Percentiles rank a stretch among this genome's conserved stretches.
phyloP scores from a whole-genome alignment of 129 eudicot species.

The Calendula officinalis region DNA sequence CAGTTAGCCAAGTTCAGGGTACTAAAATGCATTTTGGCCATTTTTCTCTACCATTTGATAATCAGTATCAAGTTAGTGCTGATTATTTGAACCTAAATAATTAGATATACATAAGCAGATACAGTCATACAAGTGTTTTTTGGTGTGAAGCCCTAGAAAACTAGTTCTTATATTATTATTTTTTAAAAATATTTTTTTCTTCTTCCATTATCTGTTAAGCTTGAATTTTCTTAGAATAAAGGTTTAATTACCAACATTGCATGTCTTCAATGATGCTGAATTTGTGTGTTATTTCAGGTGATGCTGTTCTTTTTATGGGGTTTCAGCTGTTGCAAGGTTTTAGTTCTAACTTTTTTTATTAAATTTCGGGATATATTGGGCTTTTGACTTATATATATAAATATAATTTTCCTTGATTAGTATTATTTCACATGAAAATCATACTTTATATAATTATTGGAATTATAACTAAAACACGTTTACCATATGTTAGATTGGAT shows the following conservation, averaged over 20 bases:
- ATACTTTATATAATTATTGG: constrained; percentile 9
- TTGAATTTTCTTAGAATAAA: constrained; percentile 1
- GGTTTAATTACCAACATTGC: constrained; percentile 1
- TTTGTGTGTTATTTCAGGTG: constrained; percentile 54
- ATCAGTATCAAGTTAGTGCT: not conserved
- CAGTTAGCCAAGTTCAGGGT: too few species aligned
- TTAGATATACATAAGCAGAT: not conserved
- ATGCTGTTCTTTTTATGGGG: constrained; percentile 87
- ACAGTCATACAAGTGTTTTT: constrained; percentile 4
- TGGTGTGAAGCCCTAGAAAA: constrained; percentile 6
- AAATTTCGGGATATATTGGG: constrained; percentile 12
- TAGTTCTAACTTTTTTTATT: constrained; percentile 28
- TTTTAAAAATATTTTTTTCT: not conserved
- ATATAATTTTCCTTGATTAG: constrained; percentile 8
- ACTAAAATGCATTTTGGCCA: too few species aligned
- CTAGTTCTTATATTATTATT: not conserved
- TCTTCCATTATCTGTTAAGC: not conserved
- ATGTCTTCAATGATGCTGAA: constrained; percentile 12
- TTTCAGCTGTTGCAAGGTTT: constrained; percentile 83
- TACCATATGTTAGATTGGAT: constrained; percentile 62
- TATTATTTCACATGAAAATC: not conserved
- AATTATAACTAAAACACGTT: constrained; percentile 6
- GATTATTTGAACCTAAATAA: not conserved
- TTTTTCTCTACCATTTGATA: not conserved
- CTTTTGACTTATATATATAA: not conserved